These are phyloP conservation scores for Fragosphaeria purpurea DNA, from an alignment of 2,329 filamentous ascomycete genomes.

Conservation along the genomic window DNA sequence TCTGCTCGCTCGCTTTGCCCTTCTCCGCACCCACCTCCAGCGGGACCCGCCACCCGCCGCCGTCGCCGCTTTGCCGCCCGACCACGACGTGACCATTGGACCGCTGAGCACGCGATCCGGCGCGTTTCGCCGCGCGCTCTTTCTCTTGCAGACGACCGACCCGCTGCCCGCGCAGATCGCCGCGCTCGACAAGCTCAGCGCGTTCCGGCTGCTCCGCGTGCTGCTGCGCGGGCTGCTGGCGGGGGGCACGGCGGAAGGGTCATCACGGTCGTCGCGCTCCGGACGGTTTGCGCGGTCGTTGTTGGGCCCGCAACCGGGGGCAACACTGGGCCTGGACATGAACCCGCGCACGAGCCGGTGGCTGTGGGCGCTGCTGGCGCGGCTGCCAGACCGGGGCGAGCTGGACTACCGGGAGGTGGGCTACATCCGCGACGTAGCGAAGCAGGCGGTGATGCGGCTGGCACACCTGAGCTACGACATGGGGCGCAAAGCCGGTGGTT, in stretches of 20 bases:
- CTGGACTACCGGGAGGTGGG: slow-evolving; percentile 67
- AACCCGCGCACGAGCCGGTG: slow-evolving; percentile 64
- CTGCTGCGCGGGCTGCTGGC: slow-evolving; percentile 56
- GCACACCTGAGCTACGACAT: slow-evolving; percentile 44
- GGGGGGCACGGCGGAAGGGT: slow-evolving; percentile 14
- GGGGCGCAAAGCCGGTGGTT: slow-evolving; percentile 19
- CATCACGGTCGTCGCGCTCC: slow-evolving; percentile 12
- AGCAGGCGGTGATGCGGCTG: slow-evolving; percentile 57
- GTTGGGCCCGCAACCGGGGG: background rate
- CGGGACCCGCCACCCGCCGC: slow-evolving; percentile 41
- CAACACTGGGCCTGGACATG: slow-evolving; percentile 43
- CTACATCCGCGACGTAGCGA: slow-evolving; percentile 68
- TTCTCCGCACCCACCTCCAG: slow-evolving; percentile 54
- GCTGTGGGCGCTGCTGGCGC: slow-evolving; percentile 75
- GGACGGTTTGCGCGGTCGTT: slow-evolving; percentile 6
- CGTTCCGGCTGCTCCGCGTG: slow-evolving; percentile 57
- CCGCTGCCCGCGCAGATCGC: slow-evolving; percentile 51
- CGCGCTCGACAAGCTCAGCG: slow-evolving; percentile 55
- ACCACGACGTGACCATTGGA: slow-evolving; percentile 46
- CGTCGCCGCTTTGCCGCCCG: slow-evolving; percentile 40
- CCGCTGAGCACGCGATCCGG: slow-evolving; percentile 40
- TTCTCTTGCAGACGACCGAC: slow-evolving; percentile 40
- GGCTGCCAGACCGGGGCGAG: slow-evolving; percentile 63
- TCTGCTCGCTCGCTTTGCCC: slow-evolving; percentile 53
- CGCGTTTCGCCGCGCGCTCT: slow-evolving; percentile 42